Evolutionary conservation across 257 asterid species (phyloP).

Genomic region (Solanum infundibuliforme): DNA sequence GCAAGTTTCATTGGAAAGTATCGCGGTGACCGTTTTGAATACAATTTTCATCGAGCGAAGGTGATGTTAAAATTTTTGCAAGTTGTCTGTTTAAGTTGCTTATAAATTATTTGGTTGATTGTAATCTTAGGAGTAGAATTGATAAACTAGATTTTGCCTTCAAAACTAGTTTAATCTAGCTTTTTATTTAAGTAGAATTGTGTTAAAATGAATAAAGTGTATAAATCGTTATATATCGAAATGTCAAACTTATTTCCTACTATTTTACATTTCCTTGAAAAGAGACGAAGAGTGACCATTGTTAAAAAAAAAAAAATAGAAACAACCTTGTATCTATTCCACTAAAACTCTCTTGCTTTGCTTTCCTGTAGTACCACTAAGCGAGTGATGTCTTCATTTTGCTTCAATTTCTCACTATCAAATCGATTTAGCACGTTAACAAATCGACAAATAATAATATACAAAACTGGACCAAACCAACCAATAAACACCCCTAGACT

Average conservation of each 20-base stretch:
- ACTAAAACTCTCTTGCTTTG: too few relatives aligned
- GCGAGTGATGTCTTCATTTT: not conserved
- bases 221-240: not conserved
- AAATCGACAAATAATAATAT: not conserved
- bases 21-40: accelerated
- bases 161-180: too few relatives aligned
- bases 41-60: too few relatives aligned
- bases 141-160: not conserved
- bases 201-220: too few relatives aligned
- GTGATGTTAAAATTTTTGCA: not conserved
- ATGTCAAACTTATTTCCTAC: not conserved
- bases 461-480: not conserved
- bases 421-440: not conserved
- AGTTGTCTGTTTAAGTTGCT: not conserved
- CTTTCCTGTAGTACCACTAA: not conserved
- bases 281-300: not conserved
- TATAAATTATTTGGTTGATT: not conserved
- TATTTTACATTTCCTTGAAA: too few relatives aligned
- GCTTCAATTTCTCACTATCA: not conserved
- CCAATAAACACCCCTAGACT: not conserved
- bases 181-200: not conserved
- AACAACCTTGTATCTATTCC: not conserved
- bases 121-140: too few relatives aligned
- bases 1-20: too few relatives aligned
- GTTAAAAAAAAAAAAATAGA: not conserved